phyloP scores from a whole-genome alignment of 345 rosid genomes.

The Leavenworthia alabamica region DNA sequence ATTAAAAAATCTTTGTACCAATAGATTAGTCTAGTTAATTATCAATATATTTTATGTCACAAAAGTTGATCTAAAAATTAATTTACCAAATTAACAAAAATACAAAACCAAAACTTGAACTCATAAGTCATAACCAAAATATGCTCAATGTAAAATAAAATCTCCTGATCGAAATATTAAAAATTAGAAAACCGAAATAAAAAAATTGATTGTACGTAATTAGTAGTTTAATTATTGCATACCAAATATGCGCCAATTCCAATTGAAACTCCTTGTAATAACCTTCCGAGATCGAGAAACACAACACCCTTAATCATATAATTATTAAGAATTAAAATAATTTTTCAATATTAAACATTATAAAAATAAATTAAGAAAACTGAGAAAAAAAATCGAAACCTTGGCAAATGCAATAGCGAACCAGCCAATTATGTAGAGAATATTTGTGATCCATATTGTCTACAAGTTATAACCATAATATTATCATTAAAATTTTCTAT shows the following conservation, averaged over 20 bases:
- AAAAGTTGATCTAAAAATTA: no score
- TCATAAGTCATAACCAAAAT: neutral
- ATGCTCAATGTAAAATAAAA: neutral
- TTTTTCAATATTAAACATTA: neutral
- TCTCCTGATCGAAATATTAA: no score
- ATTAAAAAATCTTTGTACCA: neutral
- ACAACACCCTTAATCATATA: constrained; percentile 40
- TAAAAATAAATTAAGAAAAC: neutral
- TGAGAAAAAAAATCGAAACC: constrained; percentile 29
- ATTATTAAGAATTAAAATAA: neutral
- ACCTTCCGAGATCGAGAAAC: constrained; percentile 63
- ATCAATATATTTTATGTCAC: no score
- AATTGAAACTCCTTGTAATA: constrained; percentile 56
- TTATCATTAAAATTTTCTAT: neutral
- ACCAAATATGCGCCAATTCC: constrained; percentile 75
- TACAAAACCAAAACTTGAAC: neutral
- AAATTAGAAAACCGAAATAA: neutral
- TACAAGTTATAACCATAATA: neutral
- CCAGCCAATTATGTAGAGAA: constrained; percentile 44
- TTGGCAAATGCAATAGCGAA: constrained; percentile 40
- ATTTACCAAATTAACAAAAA: constrained; percentile 36
- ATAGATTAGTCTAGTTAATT: neutral
- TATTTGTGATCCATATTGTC: constrained; percentile 49
- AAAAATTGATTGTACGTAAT: neutral
- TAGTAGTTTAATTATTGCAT: constrained; percentile 19